Evolutionary conservation across 1,139 yeast genomes (phyloP).

Genomic region (Casaregolazyma lundiana): DNA sequence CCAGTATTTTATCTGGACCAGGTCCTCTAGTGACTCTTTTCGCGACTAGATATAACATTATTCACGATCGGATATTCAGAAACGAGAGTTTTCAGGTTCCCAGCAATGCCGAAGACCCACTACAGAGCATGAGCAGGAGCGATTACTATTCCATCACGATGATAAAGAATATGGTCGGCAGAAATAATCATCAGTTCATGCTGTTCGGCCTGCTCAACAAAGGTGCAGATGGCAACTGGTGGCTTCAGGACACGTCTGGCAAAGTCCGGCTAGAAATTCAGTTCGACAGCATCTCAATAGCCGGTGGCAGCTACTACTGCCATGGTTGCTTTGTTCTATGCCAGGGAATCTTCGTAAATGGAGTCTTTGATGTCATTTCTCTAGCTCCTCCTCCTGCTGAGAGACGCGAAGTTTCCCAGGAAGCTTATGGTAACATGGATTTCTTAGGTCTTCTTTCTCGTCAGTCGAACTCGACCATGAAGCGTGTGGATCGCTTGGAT

Average conservation of each 20-base stretch:
- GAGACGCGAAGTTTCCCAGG: slow-evolving; percentile 57
- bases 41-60: slow-evolving; percentile 50
- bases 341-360: slow-evolving; percentile 72
- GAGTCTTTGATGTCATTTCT: slow-evolving; percentile 68
- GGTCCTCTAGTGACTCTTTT: slow-evolving; percentile 34
- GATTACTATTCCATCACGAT: slow-evolving; percentile 56
- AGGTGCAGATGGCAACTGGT: slow-evolving; percentile 63
- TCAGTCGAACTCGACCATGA: slow-evolving; percentile 20
- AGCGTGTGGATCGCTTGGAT: slow-evolving; percentile 49
- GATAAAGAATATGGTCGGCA: slow-evolving; percentile 78
- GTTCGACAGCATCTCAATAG: slow-evolving; percentile 47
- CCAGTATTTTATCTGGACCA: slow-evolving; percentile 33
- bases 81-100: slow-evolving; percentile 67
- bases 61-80: slow-evolving; percentile 67
- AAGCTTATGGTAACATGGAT: slow-evolving; percentile 74
- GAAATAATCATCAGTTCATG: slow-evolving; percentile 71
- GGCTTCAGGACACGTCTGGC: slow-evolving; percentile 79
- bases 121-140: slow-evolving; percentile 16
- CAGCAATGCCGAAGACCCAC: slow-evolving; percentile 31
- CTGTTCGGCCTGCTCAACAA: slow-evolving; percentile 70
- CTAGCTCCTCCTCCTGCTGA: slow-evolving; percentile 91
- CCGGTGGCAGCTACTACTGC: slow-evolving; percentile 64
- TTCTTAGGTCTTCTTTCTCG: slow-evolving; percentile 59
- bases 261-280: slow-evolving; percentile 61
- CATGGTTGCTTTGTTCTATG: slow-evolving; percentile 78